Evolutionary conservation across 176 grass and related monocot genomes (phyloP).

Genomic region (Dendrocalamus sinicus): DNA sequence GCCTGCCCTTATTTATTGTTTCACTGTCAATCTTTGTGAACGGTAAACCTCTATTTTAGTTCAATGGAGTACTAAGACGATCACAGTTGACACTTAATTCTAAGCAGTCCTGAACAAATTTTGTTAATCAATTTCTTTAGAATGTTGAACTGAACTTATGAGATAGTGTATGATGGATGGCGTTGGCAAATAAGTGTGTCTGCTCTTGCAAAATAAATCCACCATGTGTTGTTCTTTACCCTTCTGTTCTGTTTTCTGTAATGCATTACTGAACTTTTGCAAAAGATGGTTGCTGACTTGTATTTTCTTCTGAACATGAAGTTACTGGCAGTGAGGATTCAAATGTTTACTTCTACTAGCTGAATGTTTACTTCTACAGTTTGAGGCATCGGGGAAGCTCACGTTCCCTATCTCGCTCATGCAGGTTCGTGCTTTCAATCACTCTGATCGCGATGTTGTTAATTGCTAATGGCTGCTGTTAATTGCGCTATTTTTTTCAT

Average conservation of each 20-base stretch:
- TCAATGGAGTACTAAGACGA: background rate
- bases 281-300: slow-evolving; percentile 16
- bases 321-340: slow-evolving; percentile 93
- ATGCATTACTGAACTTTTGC: background rate
- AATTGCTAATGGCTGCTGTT: background rate
- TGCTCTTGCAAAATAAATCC: slow-evolving; percentile 30
- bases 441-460: background rate
- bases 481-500: background rate
- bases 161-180: background rate
- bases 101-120: slow-evolving; percentile 3
- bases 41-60: slow-evolving; percentile 2
- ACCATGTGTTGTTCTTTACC: too few species aligned
- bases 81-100: background rate
- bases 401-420: slow-evolving; percentile 95
- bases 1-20: slow-evolving; percentile 1
- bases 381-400: slow-evolving; percentile 77
- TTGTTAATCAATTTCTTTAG: background rate
- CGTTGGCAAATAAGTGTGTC: background rate
- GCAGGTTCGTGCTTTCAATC: slow-evolving; percentile 51
- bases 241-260: too few species aligned
- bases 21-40: slow-evolving; percentile 13
- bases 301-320: slow-evolving; percentile 54
- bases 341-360: slow-evolving; percentile 99
- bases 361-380: too few species aligned
- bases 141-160: background rate